Evolutionary conservation across 2,329 filamentous ascomycete genomes (phyloP), one percentile per base, ranked within the genome.

Genomic region (Fusarium sp.): DNA sequence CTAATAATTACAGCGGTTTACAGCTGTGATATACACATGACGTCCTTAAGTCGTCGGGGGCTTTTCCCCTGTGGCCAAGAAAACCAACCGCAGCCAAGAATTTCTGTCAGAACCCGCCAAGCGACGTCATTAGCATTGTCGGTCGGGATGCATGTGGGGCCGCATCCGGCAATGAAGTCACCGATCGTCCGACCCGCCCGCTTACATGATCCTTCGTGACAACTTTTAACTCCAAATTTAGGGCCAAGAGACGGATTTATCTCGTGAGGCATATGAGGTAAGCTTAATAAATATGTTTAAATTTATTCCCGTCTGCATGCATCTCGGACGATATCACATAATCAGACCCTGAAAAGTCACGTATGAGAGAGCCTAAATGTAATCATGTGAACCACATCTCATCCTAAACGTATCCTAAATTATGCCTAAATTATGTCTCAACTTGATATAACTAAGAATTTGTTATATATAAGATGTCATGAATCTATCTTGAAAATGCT

Each of bases 131-230:
- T 38, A 11, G 8, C 30, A 30, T 10, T 8, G 30, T 30, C 30
- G 30, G 13, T 54, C 60, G 60, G 55, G 35, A 45, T 35, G 46
- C 33, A 15, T 67, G 32, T 61, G 62, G 64, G 63, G 27, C 64
- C 57, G 44, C 6, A 15, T 32, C 27, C 44, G 66, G 50, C 46
- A 45, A 66, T 71, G 46, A 71, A 69, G 64, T 72, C 69, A 69
- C 69, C 66, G 69, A 72, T 72, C 55, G 35, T 20, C 68, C 30
- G 30, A 9, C 30, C 30, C 30, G 30, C 30, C 68, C 67, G 41
- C 50, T 65, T 49, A 64, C 41, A 38, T 27, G 41, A 33, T 37
- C 59, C 26, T 49, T 38, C 23, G 18, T 50, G 48, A 6, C 30
- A 17, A 23, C 11, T 23, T n/a, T 49, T 50, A 32, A 23, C 49